Evolutionary conservation across 148 eudicot genomes (phyloP).

Genomic region (Camellia sinensis): DNA sequence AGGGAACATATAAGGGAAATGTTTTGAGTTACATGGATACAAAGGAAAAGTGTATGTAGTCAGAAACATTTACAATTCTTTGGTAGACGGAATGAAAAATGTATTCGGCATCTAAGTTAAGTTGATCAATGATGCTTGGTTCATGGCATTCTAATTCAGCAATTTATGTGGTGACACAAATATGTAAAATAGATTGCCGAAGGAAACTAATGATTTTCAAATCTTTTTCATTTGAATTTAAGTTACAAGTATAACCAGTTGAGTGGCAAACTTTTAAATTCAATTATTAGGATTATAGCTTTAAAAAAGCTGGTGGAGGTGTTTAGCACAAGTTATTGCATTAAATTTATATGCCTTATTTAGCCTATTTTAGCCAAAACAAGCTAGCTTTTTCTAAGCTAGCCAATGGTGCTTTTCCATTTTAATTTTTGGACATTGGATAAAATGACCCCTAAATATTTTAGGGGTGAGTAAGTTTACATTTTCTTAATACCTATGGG

Average conservation of each 20-base stretch:
- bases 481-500: background rate
- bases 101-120: background rate
- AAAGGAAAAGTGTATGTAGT: background rate
- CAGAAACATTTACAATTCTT: background rate
- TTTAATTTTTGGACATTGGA: too few species aligned
- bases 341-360: too few species aligned
- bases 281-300: too few species aligned
- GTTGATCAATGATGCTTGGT: background rate
- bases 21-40: too few species aligned
- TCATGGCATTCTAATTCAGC: constrained; percentile 5
- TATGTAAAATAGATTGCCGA: background rate
- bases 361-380: too few species aligned
- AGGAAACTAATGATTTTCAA: background rate
- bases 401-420: too few species aligned
- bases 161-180: background rate
- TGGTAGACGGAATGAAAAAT: background rate
- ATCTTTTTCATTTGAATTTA: background rate
- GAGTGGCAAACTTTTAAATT: too few species aligned
- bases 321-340: too few species aligned
- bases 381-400: too few species aligned
- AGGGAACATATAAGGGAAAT: background rate
- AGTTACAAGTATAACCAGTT: too few species aligned
- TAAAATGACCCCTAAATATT: background rate
- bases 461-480: background rate
- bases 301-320: too few species aligned